These are phyloP conservation scores for Backusella mclennaniae DNA, from an alignment of 192 early-diverging fungal species.

Conservation along the genomic window DNA sequence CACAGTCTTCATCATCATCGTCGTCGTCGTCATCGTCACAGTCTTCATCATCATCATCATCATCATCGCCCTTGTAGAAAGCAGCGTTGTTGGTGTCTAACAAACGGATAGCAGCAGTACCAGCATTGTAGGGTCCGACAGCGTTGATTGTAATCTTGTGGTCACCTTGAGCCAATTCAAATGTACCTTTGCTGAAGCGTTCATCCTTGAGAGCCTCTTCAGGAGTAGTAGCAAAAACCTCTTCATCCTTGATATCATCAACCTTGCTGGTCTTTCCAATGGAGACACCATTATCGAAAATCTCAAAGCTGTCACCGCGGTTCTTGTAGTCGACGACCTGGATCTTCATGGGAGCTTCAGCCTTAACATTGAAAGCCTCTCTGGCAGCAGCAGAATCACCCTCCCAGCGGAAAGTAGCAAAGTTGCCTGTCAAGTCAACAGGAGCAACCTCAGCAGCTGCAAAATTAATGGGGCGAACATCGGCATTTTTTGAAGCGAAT, in stretches of 20 bases:
- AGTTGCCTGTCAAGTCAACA: constrained; percentile 11
- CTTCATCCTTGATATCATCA: constrained; percentile 3
- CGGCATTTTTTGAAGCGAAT: background rate
- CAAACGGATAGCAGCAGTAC: constrained; percentile 33
- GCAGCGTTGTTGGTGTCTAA: constrained; percentile 5
- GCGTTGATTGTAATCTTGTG: constrained; percentile 36
- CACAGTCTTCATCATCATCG: background rate
- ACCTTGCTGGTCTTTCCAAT: constrained; percentile 23
- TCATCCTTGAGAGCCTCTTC: constrained; percentile 27
- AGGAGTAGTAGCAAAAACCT: constrained; percentile 32
- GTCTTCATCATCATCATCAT: background rate
- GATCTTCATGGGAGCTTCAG: constrained; percentile 18
- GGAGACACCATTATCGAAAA: constrained; percentile 28
- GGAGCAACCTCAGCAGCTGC: background rate
- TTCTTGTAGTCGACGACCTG: constrained; percentile 36
- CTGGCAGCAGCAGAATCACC: constrained; percentile 15
- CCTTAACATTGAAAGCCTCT: constrained; percentile 20
- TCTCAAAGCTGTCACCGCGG: constrained; percentile 28
- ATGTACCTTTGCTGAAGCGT: constrained; percentile 31
- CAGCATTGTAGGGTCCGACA: constrained; percentile 22
- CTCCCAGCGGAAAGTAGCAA: constrained; percentile 30
- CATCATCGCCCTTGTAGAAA: constrained; percentile 11
- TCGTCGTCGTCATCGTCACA: background rate
- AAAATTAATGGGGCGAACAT: background rate
- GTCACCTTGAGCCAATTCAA: constrained; percentile 21